Conservation (phyloP, 768 basidiomycete species). For the Rossbeevera mucosa region DNA sequence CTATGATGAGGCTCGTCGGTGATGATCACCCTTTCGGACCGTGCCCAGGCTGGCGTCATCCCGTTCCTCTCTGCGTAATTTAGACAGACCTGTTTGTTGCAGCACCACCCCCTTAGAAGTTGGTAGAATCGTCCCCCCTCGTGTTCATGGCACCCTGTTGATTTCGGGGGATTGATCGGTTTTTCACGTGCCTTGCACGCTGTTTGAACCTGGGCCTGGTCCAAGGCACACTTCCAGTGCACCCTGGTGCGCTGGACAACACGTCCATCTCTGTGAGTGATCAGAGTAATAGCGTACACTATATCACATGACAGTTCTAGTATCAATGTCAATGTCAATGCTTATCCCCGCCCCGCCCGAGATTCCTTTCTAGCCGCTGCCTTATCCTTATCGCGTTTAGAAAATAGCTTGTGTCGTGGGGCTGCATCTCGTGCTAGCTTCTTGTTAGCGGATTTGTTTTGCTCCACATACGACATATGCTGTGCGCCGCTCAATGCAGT, state of each 20-base stretch:
- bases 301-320: slow-evolving; percentile 9
- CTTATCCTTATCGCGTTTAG: slow-evolving; percentile 77
- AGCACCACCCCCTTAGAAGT: slow-evolving; percentile 13
- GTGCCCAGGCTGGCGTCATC: not conserved
- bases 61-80: not conserved
- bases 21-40: not conserved
- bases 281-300: slow-evolving; percentile 13
- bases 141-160: slow-evolving; percentile 24
- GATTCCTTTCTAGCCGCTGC: slow-evolving; percentile 48
- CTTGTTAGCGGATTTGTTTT: slow-evolving; percentile 89
- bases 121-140: slow-evolving; percentile 14
- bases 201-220: slow-evolving; percentile 20
- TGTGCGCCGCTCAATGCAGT: slow-evolving; percentile 83
- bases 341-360: slow-evolving; percentile 29
- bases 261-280: slow-evolving; percentile 10
- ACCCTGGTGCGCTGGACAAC: slow-evolving; percentile 13
- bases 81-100: not conserved
- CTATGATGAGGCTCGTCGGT: not conserved
- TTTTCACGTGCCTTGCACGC: slow-evolving; percentile 28
- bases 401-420: slow-evolving; percentile 73
- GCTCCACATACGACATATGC: slow-evolving; percentile 90
- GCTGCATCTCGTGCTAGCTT: slow-evolving; percentile 52
- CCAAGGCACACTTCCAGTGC: slow-evolving; percentile 18
- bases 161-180: slow-evolving; percentile 25
- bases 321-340: not conserved